Base-by-base conservation (phyloP, 2,329 filamentous ascomycete species). In the Clarireedia paspali region DNA sequence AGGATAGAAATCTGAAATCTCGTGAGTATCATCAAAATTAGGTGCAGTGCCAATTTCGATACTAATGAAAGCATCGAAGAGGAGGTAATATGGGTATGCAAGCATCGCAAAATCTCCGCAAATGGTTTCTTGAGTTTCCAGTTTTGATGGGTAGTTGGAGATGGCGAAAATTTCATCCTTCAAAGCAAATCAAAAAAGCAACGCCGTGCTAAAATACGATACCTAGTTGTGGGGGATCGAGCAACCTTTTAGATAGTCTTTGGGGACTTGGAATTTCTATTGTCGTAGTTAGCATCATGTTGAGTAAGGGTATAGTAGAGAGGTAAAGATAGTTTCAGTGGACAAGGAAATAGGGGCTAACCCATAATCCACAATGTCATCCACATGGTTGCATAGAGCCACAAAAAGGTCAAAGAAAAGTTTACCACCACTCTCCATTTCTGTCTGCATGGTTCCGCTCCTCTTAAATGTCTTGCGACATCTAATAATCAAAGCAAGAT, bases 391-490 rank as follows among this genome's bases (percentile, higher is more conserved):
- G 80, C 90, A 95, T 87, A 96, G 89, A 68, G 91, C 91, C 71
- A 96, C 91, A 74, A 96, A 97, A 74, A 97, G 79, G 80, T 96
- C 91, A 77, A 97, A 97, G 81, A 94, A 96, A 76, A 96, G 81
- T 80, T 91, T 81, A 69, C 80, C 91, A 72, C 91, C 91, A 74
- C 84, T 84, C 79, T 96, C 89, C 91, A 97, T 96, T 79, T 96
- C 91, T 77, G 88, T 87, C 82, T 96, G 91, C 91, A 96, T 95
- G 74, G 91, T 96, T 75, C 91, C 91, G 78, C 91, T 96, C 75
- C 88, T 85, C 86, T 96, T 96, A 75, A 97, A 96, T 69, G 90
- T 96, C 79, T 91, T 91, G 74, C 92, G 89, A 81, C 89, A 92
- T 78, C 91, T 87, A 79, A 96, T 96, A 75, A 96, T 95, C 74